Conservation (phyloP, 2,329 filamentous ascomycete genomes). For the Pseudocercospora musae region DNA sequence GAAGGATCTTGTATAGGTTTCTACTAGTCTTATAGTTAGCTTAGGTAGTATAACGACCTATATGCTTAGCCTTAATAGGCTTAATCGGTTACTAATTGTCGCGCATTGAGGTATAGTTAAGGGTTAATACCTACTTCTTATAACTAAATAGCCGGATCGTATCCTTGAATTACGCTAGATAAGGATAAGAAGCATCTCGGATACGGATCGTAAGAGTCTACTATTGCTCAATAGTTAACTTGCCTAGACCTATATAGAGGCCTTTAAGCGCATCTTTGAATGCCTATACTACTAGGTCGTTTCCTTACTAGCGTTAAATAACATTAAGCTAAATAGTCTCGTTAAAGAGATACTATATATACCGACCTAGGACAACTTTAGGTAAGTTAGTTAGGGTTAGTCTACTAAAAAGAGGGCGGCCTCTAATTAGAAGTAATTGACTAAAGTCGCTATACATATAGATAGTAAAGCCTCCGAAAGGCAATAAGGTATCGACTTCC, state of each 20-base stretch:
- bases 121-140: neutral
- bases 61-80: neutral
- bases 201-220: neutral
- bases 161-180: neutral
- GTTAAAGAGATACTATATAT: neutral
- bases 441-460: neutral
- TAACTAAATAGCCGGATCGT: neutral
- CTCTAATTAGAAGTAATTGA: neutral
- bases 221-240: neutral
- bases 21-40: neutral
- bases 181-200: neutral
- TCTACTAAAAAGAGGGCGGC: neutral
- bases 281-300: neutral
- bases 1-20: neutral
- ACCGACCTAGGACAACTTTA: neutral
- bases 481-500: neutral
- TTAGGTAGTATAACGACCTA: neutral
- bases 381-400: neutral
- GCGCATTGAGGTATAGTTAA: no score
- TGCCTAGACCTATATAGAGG: neutral
- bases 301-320: neutral
- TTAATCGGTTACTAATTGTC: no score
- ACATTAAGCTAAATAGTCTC: neutral
- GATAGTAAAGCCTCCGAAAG: neutral
- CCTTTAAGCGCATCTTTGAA: neutral